phyloP scores from a whole-genome alignment of 331 rosid species.

The Erythrophleum ivorense region DNA sequence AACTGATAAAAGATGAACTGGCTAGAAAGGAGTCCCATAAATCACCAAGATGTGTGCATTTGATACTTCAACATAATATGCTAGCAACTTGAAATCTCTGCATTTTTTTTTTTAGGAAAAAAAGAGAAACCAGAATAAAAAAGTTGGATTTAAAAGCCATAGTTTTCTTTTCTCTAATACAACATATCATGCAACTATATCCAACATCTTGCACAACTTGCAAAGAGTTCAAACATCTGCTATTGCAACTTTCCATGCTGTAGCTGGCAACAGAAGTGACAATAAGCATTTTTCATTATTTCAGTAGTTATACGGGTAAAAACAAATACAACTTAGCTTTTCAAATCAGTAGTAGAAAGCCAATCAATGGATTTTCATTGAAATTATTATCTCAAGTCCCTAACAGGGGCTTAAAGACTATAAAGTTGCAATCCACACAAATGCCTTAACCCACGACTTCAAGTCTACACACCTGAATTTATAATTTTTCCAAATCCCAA shows the following conservation, averaged over 20 bases:
- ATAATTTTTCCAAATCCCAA: conserved; percentile 27
- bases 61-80: background rate
- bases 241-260: background rate
- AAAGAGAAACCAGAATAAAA: background rate
- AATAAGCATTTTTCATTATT: background rate
- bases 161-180: background rate
- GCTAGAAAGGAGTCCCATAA: background rate
- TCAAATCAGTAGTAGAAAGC: background rate
- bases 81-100: background rate
- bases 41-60: background rate
- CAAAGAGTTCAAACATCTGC: background rate
- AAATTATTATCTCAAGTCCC: background rate
- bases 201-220: background rate
- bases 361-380: background rate
- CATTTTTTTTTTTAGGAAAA: background rate
- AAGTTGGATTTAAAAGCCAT: conserved; percentile 1
- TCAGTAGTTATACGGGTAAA: background rate
- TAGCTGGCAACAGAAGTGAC: background rate
- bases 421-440: background rate
- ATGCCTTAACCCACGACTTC: background rate
- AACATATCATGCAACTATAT: conserved; percentile 1
- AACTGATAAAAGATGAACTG: background rate
- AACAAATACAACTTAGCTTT: background rate
- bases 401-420: background rate
- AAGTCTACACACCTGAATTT: conserved; percentile 8